phyloP scores from a whole-genome alignment of 2,329 filamentous ascomycete species.

The Huntiella bhutanensis region DNA sequence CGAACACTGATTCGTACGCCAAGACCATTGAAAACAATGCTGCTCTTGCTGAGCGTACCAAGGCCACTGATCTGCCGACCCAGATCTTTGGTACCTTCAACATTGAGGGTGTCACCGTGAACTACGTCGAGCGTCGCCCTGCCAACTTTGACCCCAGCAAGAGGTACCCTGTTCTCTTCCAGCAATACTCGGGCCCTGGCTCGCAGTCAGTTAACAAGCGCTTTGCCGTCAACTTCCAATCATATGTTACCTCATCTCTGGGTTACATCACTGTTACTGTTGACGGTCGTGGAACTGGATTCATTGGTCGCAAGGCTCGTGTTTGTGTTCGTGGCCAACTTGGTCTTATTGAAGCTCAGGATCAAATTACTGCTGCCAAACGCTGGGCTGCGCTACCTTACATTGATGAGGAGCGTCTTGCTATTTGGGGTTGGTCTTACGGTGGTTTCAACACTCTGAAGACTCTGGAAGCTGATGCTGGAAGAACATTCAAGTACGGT shows the following conservation, averaged over 20 bases:
- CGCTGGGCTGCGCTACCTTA: slow-evolving; percentile 67
- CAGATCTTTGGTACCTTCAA: slow-evolving; percentile 67
- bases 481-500: slow-evolving; percentile 80
- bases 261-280: slow-evolving; percentile 92
- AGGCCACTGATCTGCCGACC: slow-evolving; percentile 63
- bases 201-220: slow-evolving; percentile 70
- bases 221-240: slow-evolving; percentile 76
- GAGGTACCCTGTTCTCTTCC: slow-evolving; percentile 86
- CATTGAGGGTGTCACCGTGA: slow-evolving; percentile 56
- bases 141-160: slow-evolving; percentile 70
- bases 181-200: slow-evolving; percentile 85
- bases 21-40: slow-evolving; percentile 63
- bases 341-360: slow-evolving; percentile 65
- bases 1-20: slow-evolving; percentile 43
- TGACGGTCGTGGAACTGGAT: slow-evolving; percentile 84
- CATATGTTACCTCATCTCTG: slow-evolving; percentile 66
- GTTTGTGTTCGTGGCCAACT: slow-evolving; percentile 69
- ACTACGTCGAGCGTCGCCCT: slow-evolving; percentile 67
- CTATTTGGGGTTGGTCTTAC: slow-evolving; percentile 98
- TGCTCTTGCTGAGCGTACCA: slow-evolving; percentile 46
- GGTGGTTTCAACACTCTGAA: slow-evolving; percentile 92
- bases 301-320: slow-evolving; percentile 65
- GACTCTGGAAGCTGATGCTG: slow-evolving; percentile 78
- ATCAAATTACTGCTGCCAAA: slow-evolving; percentile 82
- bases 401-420: slow-evolving; percentile 62